These are phyloP conservation scores for Wakefieldia striispora DNA, from an alignment of 768 basidiomycete genomes.

Conservation along the genomic window DNA sequence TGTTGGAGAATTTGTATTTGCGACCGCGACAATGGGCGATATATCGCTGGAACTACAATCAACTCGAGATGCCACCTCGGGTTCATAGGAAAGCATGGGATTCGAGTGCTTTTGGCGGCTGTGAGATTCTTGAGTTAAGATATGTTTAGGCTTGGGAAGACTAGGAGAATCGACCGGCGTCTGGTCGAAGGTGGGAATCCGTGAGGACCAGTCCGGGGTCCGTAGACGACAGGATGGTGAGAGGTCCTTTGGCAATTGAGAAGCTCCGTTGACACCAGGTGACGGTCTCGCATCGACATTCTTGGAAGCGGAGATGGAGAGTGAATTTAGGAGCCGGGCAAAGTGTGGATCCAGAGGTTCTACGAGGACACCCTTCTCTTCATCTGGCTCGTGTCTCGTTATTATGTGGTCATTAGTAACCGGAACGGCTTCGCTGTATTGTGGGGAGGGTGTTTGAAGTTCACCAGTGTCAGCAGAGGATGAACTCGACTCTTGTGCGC, in stretches of 20 bases:
- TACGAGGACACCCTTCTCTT: slow-evolving; percentile 24
- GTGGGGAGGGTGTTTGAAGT: slow-evolving; percentile 64
- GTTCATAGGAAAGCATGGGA: not conserved
- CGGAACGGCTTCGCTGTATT: slow-evolving; percentile 43
- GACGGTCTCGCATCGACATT: slow-evolving; percentile 11
- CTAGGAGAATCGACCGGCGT: slow-evolving; percentile 4
- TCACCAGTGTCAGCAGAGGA: slow-evolving; percentile 60
- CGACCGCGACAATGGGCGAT: slow-evolving; percentile 5
- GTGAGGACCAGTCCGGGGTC: slow-evolving; percentile 34
- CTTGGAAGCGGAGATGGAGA: slow-evolving; percentile 55
- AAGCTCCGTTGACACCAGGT: slow-evolving; percentile 1
- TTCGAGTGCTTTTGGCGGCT: slow-evolving; percentile 5
- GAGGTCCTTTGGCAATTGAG: slow-evolving; percentile 9
- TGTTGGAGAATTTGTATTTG: slow-evolving; percentile 7
- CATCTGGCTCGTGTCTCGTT: slow-evolving; percentile 34
- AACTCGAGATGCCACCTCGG: not conserved
- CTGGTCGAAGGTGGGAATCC: slow-evolving; percentile 24
- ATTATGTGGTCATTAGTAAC: slow-evolving; percentile 13
- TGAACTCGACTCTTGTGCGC: slow-evolving; percentile 63
- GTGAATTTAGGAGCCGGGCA: slow-evolving; percentile 60
- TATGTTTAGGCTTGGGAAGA: slow-evolving; percentile 4
- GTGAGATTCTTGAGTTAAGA: slow-evolving; percentile 3
- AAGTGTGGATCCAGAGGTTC: slow-evolving; percentile 64
- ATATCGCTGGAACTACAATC: slow-evolving; percentile 3
- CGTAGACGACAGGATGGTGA: slow-evolving; percentile 13